Evolutionary conservation across 129 eudicot species (phyloP), one percentile per base, ranked within the genome.

Genomic region (Flaveria robusta): DNA sequence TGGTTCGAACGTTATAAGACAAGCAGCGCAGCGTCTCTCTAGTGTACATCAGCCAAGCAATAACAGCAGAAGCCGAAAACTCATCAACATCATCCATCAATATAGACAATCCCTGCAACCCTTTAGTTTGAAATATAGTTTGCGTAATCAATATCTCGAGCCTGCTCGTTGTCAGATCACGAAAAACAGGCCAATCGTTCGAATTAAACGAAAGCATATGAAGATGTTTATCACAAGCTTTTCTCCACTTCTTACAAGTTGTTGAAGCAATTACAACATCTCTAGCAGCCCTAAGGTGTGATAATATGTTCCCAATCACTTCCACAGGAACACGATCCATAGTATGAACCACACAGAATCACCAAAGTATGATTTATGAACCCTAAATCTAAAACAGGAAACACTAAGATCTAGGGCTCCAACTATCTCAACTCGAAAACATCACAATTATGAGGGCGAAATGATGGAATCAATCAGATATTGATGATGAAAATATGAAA

Each of bases 21-120:
- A 91, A 79, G 69, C 82, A 81, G 0, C 79, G 82, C 22, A 91
- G 66, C 15, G 83, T 85, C 72, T 91, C 97, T 41, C 97, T 78
- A 0, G 96, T 89, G 65, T 89, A 89, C 96, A 89, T 87, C 31
- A 91, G 79, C 97, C 97, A 91, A 71, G 92, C 92, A 72, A 82
- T 85, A 46, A 91, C 96, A 4, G 97, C 78, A 27, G 97, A 82
- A 79, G 96, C 97, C 0, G 90, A 83, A 62, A 91, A 89, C 82
- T 91, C 97, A 76, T 91, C 96, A n/a, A 91, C 92, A 72, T 89
- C 97, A 76, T 91, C 96, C 96, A 91, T 89, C 7, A 89, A 63
- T 41, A 91, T 91, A 3, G 92, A 72, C 6, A 91, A 79, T 27
- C 90, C 83, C 73, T 79, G 92, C 24, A 91, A 77, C 15, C 95